These are phyloP conservation scores for Pythium myriotylum DNA, from an alignment of 352 stramenopile genomes.

Conservation along the genomic window DNA sequence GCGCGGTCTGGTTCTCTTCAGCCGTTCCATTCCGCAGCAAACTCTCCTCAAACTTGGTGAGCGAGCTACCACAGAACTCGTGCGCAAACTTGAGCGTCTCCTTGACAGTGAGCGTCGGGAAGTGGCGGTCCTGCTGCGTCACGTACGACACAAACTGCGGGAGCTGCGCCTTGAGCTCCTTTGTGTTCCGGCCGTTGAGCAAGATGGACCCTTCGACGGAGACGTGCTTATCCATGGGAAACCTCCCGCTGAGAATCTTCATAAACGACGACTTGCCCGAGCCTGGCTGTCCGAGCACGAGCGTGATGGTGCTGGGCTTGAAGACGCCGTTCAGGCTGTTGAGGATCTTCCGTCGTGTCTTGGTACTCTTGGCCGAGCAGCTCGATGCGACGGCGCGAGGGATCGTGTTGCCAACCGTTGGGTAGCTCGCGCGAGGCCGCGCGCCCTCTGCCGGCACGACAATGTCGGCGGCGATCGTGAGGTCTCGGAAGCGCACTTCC, in stretches of 20 bases:
- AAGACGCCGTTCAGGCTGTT: slow-evolving; percentile 23
- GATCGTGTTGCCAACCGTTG: slow-evolving; percentile 24
- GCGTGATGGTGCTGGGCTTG: slow-evolving; percentile 12
- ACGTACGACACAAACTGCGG: slow-evolving; percentile 29
- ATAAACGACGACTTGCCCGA: slow-evolving; percentile 16
- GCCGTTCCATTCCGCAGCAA: slow-evolving; percentile 26
- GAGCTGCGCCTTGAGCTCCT: slow-evolving; percentile 15
- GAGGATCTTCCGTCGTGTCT: slow-evolving; percentile 20
- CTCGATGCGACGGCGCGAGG: background rate
- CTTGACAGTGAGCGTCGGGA: slow-evolving; percentile 31
- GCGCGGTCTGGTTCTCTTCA: slow-evolving; percentile 24
- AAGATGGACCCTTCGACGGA: slow-evolving; percentile 17
- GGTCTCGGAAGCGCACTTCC: slow-evolving; percentile 32
- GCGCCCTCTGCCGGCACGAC: slow-evolving; percentile 25
- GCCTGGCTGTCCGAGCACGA: slow-evolving; percentile 13
- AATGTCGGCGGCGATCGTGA: slow-evolving; percentile 30
- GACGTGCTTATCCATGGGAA: slow-evolving; percentile 22
- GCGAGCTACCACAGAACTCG: slow-evolving; percentile 11
- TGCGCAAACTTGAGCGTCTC: slow-evolving; percentile 33
- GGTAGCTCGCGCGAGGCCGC: slow-evolving; percentile 8
- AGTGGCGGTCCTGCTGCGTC: slow-evolving; percentile 27
- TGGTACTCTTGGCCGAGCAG: slow-evolving; percentile 17
- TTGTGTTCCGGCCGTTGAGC: slow-evolving; percentile 19
- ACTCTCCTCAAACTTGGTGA: slow-evolving; percentile 1
- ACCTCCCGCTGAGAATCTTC: slow-evolving; percentile 19